These are phyloP conservation scores for Castanea crenata DNA, from an alignment of 306 rosid species.

Conservation along the genomic window DNA sequence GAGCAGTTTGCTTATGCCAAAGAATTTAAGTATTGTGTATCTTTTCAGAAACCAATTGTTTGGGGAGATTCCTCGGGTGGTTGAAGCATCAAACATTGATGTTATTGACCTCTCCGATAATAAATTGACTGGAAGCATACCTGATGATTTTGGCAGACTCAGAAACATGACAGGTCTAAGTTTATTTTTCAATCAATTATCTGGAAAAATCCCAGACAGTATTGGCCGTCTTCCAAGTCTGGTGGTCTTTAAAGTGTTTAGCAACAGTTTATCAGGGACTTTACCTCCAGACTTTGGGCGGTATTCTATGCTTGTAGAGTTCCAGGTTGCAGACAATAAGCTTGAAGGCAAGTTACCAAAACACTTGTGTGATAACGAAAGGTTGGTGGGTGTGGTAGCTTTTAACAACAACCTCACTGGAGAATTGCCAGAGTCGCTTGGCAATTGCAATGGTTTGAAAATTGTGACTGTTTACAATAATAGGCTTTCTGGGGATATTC, in stretches of 20 bases:
- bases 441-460: conserved; percentile 41
- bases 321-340: conserved; percentile 33
- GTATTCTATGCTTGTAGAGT: conserved; percentile 31
- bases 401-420: conserved; percentile 49
- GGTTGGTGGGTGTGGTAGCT: conserved; percentile 31
- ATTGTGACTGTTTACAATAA: conserved; percentile 32
- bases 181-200: conserved; percentile 41
- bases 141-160: conserved; percentile 58
- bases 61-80: conserved; percentile 49
- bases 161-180: conserved; percentile 26
- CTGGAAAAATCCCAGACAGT: conserved; percentile 54
- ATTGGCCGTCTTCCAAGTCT: conserved; percentile 54
- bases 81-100: conserved; percentile 40
- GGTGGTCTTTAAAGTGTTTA: conserved; percentile 26
- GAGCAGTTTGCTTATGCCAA: conserved; percentile 34
- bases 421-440: conserved; percentile 59
- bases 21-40: conserved; percentile 37
- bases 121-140: conserved; percentile 48
- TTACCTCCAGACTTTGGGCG: conserved; percentile 61
- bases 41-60: conserved; percentile 44
- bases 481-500: conserved; percentile 50
- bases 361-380: conserved; percentile 45
- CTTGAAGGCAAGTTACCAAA: conserved; percentile 57
- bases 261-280: conserved; percentile 52
- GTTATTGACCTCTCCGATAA: conserved; percentile 44